These are phyloP conservation scores for Penicillium decumbens DNA, from an alignment of 2,329 filamentous ascomycete genomes.

Conservation along the genomic window DNA sequence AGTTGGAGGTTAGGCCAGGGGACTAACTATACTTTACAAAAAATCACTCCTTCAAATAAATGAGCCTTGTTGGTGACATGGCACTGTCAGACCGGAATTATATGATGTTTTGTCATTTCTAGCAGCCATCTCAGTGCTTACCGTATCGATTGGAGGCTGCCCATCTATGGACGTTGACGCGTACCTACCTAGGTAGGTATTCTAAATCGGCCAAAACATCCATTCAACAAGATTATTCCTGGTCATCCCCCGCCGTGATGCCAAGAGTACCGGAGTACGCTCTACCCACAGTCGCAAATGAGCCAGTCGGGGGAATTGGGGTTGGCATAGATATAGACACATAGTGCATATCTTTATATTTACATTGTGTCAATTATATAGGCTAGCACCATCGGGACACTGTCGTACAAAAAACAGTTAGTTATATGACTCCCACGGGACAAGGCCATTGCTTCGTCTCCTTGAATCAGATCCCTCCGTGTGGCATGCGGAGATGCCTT, in stretches of 20 bases:
- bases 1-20: not conserved
- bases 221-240: too few relatives aligned
- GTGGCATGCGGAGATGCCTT: constrained; percentile 12
- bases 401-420: not conserved
- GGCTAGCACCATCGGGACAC: not conserved
- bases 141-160: too few relatives aligned
- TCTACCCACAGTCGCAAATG: not conserved
- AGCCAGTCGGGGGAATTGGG: constrained; percentile 12
- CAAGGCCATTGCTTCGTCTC: not conserved
- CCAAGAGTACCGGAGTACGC: not conserved
- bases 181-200: too few relatives aligned
- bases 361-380: not conserved
- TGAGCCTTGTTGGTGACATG: not conserved
- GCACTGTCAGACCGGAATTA: too few relatives aligned
- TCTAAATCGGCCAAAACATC: too few relatives aligned
- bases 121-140: too few relatives aligned
- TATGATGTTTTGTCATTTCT: too few relatives aligned
- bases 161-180: too few relatives aligned
- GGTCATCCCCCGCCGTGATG: not conserved
- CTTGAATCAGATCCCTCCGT: not conserved
- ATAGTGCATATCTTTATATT: not conserved
- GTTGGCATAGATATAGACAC: not conserved
- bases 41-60: not conserved
- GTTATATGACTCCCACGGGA: not conserved
- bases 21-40: not conserved